Base-by-base conservation (phyloP, 1,284 basidiomycete species). In the Boletus sp. region DNA sequence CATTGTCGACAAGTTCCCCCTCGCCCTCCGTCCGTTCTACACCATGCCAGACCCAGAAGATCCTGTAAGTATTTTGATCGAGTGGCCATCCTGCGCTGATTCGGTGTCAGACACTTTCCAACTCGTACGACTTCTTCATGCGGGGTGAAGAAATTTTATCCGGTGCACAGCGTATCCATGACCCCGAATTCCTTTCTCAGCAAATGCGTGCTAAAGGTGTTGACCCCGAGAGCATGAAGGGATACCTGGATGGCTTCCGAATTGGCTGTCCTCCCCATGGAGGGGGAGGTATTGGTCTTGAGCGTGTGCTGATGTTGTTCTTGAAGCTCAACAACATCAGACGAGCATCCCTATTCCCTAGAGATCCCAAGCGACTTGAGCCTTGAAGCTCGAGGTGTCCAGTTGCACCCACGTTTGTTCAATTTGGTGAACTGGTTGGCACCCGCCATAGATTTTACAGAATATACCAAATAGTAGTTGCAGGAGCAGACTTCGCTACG, bases 61-160 rank as follows among this genome's bases (percentile, higher is more conserved):
- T 70, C 82, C 89, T 8, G 91, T 92, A 61, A 59, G 85, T 68
- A 19, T 30, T 45, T 50, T 14, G 30, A 36, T 49, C 41, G 34
- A 29, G 32, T 29, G 30, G 30, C 10, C 17, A 4, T 43, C 17
- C 27, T 22, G 16, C 22, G 9, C 40, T 54, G 38, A 66, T 36
- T 42, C 27, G 7, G 26, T 29, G 30, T 20, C 58, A 93, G 84
- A 82, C 82, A 14, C 78, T 97, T 47, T 96, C 94, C 48, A 98
- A 99, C 73, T 97, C 95, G 37, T 99, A 99, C 71, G 95, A 99
- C 73, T 98, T 99, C 72, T 98, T 99, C 81, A 97, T 99, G 93
- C 84, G 95, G 34, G 95, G 95, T 12, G 94, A 99, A 71, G 95
- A 99, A 71, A 98, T 99, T 61, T 76, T 99, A 25, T 97, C 94